Conservation (phyloP, 495 filamentous ascomycete species). For the Tuber aestivum region DNA sequence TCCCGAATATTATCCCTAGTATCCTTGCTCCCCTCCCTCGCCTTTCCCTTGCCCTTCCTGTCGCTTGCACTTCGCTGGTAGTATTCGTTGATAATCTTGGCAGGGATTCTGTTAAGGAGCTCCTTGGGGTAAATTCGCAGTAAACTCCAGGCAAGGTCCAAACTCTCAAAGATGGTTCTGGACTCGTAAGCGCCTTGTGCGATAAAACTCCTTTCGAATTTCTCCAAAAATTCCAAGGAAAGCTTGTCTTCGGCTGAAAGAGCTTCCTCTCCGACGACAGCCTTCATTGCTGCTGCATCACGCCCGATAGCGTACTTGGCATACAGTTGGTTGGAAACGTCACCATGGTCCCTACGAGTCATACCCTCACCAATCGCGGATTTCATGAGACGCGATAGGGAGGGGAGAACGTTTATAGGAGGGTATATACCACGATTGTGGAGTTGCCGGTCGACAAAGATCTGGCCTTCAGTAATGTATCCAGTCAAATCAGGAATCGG, state of each 20-base stretch:
- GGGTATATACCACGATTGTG: constrained; percentile 96
- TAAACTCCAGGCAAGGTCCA: constrained; percentile 93
- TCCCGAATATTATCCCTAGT: constrained; percentile 63
- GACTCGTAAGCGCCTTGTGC: constrained; percentile 85
- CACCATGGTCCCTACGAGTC: constrained; percentile 91
- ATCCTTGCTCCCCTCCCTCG: constrained; percentile 57
- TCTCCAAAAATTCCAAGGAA: constrained; percentile 94
- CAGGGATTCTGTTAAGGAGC: constrained; percentile 83
- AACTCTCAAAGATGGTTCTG: constrained; percentile 79
- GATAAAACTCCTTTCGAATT: constrained; percentile 94
- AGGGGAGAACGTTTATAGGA: constrained; percentile 97
- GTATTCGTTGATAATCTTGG: constrained; percentile 86
- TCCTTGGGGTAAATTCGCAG: constrained; percentile 96
- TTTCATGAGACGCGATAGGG: constrained; percentile 99
- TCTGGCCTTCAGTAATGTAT: constrained; percentile 98
- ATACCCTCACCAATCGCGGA: constrained; percentile 96
- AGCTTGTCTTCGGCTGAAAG: constrained; percentile 93
- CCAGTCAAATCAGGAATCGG: constrained; percentile 98
- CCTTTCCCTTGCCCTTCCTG: constrained; percentile 56
- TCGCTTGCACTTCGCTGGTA: constrained; percentile 68
- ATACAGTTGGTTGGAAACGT: constrained; percentile 99
- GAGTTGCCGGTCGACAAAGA: constrained; percentile 92
- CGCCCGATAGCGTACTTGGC: constrained; percentile 99
- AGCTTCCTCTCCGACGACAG: constrained; percentile 96
- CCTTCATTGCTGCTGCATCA: constrained; percentile 98